Conservation (phyloP, 2,329 filamentous ascomycete genomes). For the Furcasterigmium furcatum region DNA sequence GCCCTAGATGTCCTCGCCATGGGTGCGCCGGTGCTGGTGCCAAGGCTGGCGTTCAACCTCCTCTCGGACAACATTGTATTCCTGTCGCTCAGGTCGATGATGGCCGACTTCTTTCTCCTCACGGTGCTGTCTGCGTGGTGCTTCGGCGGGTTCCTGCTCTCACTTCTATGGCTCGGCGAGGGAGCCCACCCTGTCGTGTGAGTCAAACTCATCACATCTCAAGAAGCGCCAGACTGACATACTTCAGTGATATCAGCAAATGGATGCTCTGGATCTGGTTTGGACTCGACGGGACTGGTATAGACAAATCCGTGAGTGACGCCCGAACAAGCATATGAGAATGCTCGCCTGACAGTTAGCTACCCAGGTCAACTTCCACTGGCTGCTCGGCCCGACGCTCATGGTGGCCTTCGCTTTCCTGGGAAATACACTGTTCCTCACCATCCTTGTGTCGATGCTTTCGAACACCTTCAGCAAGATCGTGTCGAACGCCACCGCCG, state of each 20-base stretch:
- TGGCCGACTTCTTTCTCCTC: constrained; percentile 78
- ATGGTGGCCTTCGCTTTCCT: constrained; percentile 86
- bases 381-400: constrained; percentile 71
- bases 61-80: constrained; percentile 84
- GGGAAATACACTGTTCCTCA: constrained; percentile 85
- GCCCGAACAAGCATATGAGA: no score
- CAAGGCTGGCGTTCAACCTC: constrained; percentile 77
- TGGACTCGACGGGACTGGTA: constrained; percentile 71
- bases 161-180: constrained; percentile 74
- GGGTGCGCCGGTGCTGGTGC: constrained; percentile 73
- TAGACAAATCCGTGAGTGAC: constrained; percentile 50
- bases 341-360: neutral
- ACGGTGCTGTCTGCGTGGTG: constrained; percentile 77
- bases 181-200: constrained; percentile 56
- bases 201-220: no score
- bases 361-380: constrained; percentile 65
- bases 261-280: constrained; percentile 97
- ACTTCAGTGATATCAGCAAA: constrained; percentile 66
- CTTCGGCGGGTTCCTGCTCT: constrained; percentile 77
- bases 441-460: constrained; percentile 82
- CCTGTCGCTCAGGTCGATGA: constrained; percentile 77
- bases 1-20: constrained; percentile 77
- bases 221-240: no score
- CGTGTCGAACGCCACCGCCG: constrained; percentile 72
- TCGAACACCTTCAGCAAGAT: constrained; percentile 81